Evolutionary conservation across 2,329 filamentous ascomycete genomes (phyloP).

Genomic region (Fusarium metavorans): DNA sequence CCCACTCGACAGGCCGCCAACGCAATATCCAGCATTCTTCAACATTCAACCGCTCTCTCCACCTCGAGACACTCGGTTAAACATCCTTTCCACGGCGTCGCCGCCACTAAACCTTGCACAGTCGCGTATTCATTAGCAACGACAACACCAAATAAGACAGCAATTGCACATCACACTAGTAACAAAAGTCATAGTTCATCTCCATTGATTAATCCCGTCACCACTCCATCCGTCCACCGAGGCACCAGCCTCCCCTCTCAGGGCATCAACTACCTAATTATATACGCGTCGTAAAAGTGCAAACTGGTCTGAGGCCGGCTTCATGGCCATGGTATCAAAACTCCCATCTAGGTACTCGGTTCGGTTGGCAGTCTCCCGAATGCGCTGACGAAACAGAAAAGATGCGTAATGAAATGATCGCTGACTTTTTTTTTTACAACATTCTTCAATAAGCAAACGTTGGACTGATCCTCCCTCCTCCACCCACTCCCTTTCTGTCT

Average conservation of each 20-base stretch:
- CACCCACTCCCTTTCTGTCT: conserved; percentile 6
- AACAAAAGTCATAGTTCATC: conserved; percentile 27
- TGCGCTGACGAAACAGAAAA: conserved; percentile 19
- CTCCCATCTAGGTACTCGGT: conserved; percentile 26
- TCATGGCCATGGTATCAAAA: conserved; percentile 34
- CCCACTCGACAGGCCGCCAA: conserved; percentile 3
- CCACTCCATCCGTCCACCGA: conserved; percentile 6
- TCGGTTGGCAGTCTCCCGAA: conserved; percentile 22
- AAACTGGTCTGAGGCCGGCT: conserved; percentile 36
- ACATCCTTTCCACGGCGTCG: not conserved
- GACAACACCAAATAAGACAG: not conserved
- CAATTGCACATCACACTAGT: not conserved
- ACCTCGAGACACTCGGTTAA: not conserved
- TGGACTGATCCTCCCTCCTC: conserved; percentile 12
- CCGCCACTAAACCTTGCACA: not conserved
- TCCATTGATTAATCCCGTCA: conserved; percentile 32
- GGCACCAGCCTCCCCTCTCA: conserved; percentile 16
- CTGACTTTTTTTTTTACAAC: conserved; percentile 41
- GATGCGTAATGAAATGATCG: conserved; percentile 35
- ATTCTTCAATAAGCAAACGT: conserved; percentile 37
- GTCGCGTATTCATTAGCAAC: not conserved
- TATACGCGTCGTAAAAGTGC: conserved; percentile 42
- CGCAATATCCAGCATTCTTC: conserved; percentile 13
- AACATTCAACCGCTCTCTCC: conserved; percentile 11
- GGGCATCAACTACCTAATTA: conserved; percentile 35